Percentiles rank a stretch among this genome's conserved stretches.
Evolutionary conservation across 1,139 yeast genomes (phyloP).

Genomic region (Geotrichum aggregatum): DNA sequence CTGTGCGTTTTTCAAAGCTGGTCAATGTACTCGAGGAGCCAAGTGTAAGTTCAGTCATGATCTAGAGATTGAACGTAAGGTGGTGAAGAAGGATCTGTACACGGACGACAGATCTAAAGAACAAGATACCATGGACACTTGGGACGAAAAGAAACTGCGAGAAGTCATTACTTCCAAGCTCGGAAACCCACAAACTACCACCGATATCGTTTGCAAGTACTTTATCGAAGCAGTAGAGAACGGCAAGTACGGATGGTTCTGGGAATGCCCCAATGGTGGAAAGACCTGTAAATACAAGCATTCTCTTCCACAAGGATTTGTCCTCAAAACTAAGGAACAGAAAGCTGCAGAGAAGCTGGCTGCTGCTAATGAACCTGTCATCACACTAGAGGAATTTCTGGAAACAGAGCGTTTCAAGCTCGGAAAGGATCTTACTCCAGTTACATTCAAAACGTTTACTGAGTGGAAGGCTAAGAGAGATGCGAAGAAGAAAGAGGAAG

Average conservation of each 20-base stretch:
- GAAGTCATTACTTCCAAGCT: conserved; percentile 84
- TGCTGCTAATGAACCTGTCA: conserved; percentile 78
- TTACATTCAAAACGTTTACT: conserved; percentile 75
- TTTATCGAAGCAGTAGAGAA: conserved; percentile 97
- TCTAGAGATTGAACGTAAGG: conserved; percentile 77
- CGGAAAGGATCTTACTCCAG: conserved; percentile 80
- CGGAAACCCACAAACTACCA: conserved; percentile 90
- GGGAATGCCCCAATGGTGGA: conserved; percentile 96
- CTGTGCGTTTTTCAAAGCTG: conserved; percentile 87
- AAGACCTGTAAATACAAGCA: conserved; percentile 91
- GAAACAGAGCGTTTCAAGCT: conserved; percentile 88
- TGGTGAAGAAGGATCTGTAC: conserved; percentile 85
- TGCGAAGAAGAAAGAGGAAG: conserved; percentile 54
- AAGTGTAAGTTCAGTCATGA: conserved; percentile 96
- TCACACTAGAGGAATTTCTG: conserved; percentile 90
- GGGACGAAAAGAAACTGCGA: conserved; percentile 96
- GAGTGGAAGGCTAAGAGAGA: conserved; percentile 76
- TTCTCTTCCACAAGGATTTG: conserved; percentile 96
- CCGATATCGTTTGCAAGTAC: conserved; percentile 89
- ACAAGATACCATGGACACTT: conserved; percentile 85
- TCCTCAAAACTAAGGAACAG: conserved; percentile 93
- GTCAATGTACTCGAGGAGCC: conserved; percentile 81
- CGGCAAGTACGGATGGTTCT: conserved; percentile 98
- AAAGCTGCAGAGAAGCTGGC: conserved; percentile 84
- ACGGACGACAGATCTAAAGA: conserved; percentile 80